phyloP scores from a whole-genome alignment of 1,139 yeast species.

The Pichia sp. region DNA sequence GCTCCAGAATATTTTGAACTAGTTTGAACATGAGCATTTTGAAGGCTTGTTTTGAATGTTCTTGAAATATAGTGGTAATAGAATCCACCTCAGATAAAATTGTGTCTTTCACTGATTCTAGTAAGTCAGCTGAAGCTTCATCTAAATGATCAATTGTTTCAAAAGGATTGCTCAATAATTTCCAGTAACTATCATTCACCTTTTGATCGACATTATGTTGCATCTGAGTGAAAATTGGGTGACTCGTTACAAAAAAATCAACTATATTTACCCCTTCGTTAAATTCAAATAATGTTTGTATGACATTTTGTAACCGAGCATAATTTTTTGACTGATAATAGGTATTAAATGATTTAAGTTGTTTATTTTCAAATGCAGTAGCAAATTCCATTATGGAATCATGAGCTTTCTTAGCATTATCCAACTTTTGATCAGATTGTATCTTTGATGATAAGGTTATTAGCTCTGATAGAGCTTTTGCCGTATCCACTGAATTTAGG shows the following conservation, averaged over 20 bases:
- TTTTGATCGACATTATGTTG: constrained; percentile 30
- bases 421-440: constrained; percentile 38
- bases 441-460: constrained; percentile 60
- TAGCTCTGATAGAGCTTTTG: constrained; percentile 63
- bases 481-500: constrained; percentile 47
- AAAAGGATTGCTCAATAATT: constrained; percentile 39
- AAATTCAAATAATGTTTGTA: constrained; percentile 69
- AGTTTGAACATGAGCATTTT: constrained; percentile 67
- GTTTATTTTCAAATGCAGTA: constrained; percentile 63
- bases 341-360: constrained; percentile 50
- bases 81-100: constrained; percentile 67
- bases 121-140: constrained; percentile 16
- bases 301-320: constrained; percentile 69
- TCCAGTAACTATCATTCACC: constrained; percentile 35
- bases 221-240: constrained; percentile 57
- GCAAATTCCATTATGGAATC: constrained; percentile 61
- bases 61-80: constrained; percentile 64
- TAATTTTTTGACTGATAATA: constrained; percentile 53
- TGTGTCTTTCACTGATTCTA: constrained; percentile 26
- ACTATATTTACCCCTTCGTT: constrained; percentile 83
- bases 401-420: constrained; percentile 45
- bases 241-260: constrained; percentile 75
- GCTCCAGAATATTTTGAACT: constrained; percentile 69
- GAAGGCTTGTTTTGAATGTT: constrained; percentile 57
- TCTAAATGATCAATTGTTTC: constrained; percentile 30